Evolutionary conservation across 805 yeast species (phyloP), one percentile per base, ranked within the genome.

Genomic region (Candida vaughaniae): DNA sequence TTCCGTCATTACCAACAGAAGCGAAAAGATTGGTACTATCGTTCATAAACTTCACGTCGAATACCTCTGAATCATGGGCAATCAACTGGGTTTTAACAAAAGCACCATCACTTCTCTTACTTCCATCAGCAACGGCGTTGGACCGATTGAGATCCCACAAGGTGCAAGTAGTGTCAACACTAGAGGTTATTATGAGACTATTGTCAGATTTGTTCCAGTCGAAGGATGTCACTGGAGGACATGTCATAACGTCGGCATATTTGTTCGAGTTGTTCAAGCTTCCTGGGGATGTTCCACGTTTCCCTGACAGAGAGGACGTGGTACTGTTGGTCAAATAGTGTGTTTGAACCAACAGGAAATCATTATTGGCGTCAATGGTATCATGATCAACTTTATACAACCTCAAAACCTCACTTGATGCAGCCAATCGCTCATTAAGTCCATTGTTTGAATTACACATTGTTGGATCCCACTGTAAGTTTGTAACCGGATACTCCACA

Each of bases 81-180:
- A 93, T 93, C 32, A 93, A 69, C 62, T 93, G 97, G 1, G 98
- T 91, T 55, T 84, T 85, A 11, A 95, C 95, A 3, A 71, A 66
- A 3, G 76, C 80, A 16, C 81, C 75, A 28, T 78, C 73, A 10
- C 42, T n/a, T 10, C 25, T 36, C 11, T 26, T 25, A 7, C 23
- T 10, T 9, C 16, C 8, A 20, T 36, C 42, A 10, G 33, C 16
- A 14, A 33, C 16, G 14, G 38, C 14, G 4, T 20, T 5, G 29
- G 27, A 31, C 19, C 72, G 56, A 42, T 59, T 54, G 22, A 89
- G 59, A 61, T 93, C 98, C 98, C 99, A 93, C 3, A 89, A 80
- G 0, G 98, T 90, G 62, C 99, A 93, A 0, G 99, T 93, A 1
- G 99, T 93, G 62, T 93, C 99, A 8, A 91, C 86, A 15, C 93